These are phyloP conservation scores for Eutypa lata DNA, from an alignment of 2,329 filamentous ascomycete genomes.

Conservation along the genomic window DNA sequence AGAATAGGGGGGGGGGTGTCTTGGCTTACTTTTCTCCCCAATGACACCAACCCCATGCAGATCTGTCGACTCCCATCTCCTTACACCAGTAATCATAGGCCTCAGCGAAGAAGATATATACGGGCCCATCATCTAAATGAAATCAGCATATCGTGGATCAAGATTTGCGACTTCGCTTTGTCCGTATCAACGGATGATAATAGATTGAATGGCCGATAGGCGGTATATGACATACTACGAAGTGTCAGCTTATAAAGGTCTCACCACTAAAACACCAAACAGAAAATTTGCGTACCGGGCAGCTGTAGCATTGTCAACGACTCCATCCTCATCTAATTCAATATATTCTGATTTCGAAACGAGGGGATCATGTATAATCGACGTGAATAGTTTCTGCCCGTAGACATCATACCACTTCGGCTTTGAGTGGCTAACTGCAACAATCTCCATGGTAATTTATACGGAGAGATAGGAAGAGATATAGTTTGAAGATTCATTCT, in stretches of 20 bases:
- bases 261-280: not conserved
- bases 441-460: slow-evolving; percentile 15
- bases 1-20: not conserved
- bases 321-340: slow-evolving; percentile 15
- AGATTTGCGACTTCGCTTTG: not conserved
- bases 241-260: not conserved
- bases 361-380: slow-evolving; percentile 18
- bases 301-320: slow-evolving; percentile 15
- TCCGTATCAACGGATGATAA: not conserved
- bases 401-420: slow-evolving; percentile 13
- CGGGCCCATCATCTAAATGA: slow-evolving; percentile 18
- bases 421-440: slow-evolving; percentile 18
- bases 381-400: slow-evolving; percentile 15
- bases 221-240: not conserved
- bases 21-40: slow-evolving; percentile 19
- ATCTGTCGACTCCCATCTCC: slow-evolving; percentile 15
- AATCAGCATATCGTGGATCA: not conserved
- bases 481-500: no score
- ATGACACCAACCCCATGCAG: slow-evolving; percentile 20
- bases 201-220: not conserved
- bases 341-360: slow-evolving; percentile 16
- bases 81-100: slow-evolving; percentile 23
- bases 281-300: not conserved
- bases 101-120: slow-evolving; percentile 21
- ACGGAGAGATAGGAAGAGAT: no score